These are phyloP conservation scores for Taxawa tesnikishii DNA, from an alignment of 2,329 filamentous ascomycete species.

Conservation along the genomic window DNA sequence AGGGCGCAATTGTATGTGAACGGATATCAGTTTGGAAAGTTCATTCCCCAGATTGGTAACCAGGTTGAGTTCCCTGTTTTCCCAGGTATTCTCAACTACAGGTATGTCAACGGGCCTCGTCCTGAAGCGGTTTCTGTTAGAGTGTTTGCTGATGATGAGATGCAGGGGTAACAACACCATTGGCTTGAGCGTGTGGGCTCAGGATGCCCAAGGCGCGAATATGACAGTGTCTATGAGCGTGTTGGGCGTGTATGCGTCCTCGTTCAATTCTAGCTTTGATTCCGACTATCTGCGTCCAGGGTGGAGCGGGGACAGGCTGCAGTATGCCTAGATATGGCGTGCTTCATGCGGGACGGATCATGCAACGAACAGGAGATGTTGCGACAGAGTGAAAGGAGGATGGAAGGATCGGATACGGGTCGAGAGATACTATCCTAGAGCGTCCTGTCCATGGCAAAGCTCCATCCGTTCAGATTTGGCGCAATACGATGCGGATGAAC, in stretches of 20 bases:
- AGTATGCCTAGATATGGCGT: no score
- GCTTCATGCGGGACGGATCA: no score
- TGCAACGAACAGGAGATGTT: no score
- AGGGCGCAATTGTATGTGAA: constrained; percentile 51
- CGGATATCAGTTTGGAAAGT: constrained; percentile 49
- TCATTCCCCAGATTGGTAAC: constrained; percentile 47
- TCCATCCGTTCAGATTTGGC: no score
- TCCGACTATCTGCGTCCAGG: constrained; percentile 35
- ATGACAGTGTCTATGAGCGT: constrained; percentile 31
- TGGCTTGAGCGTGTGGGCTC: constrained; percentile 48
- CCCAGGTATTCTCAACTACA: constrained; percentile 45
- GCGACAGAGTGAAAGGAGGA: no score
- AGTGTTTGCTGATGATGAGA: not conserved
- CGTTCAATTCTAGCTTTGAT: constrained; percentile 22
- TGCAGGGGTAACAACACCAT: constrained; percentile 43
- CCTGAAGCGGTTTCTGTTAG: no score
- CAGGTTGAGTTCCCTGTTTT: constrained; percentile 51
- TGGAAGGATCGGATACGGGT: no score
- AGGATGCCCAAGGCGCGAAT: constrained; percentile 37
- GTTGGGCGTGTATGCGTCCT: constrained; percentile 39
- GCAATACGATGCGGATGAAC: no score
- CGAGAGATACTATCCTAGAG: no score
- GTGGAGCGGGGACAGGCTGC: constrained; percentile 28
- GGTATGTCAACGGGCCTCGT: no score
- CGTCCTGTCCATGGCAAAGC: no score